These are phyloP conservation scores for Citrus mangshanensis DNA, from an alignment of 345 rosid species.

Conservation along the genomic window DNA sequence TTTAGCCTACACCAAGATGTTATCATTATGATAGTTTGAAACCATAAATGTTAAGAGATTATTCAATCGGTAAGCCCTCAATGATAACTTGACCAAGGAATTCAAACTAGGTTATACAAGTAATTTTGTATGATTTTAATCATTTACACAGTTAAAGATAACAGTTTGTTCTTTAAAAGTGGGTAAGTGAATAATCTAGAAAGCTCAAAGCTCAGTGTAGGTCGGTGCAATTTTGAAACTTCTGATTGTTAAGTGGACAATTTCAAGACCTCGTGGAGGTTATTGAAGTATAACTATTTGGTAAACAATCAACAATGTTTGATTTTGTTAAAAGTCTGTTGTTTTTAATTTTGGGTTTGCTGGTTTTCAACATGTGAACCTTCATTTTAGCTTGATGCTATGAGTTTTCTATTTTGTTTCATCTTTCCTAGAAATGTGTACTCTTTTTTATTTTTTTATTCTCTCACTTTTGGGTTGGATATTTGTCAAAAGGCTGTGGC, in stretches of 20 bases:
- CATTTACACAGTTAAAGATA: neutral
- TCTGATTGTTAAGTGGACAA: neutral
- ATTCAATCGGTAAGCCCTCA: neutral
- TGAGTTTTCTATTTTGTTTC: neutral
- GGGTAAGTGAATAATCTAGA: neutral
- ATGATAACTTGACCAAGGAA: neutral
- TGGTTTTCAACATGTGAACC: neutral
- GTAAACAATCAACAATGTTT: neutral
- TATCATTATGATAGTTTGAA: neutral
- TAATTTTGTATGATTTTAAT: neutral
- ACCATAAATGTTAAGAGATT: neutral
- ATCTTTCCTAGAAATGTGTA: neutral
- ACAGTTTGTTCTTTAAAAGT: neutral
- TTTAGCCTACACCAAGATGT: too few relatives aligned
- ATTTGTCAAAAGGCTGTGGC: slow-evolving; percentile 62
- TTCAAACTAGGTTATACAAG: neutral
- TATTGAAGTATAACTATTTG: neutral
- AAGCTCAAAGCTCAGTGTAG: neutral
- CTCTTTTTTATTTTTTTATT: neutral
- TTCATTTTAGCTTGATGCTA: neutral
- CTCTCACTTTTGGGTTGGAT: neutral
- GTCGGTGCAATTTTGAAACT: neutral
- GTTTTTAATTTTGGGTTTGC: neutral
- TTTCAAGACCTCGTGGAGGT: neutral
- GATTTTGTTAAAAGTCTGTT: neutral